Evolutionary conservation across 768 basidiomycete genomes (phyloP), one percentile per base, ranked within the genome.

Genomic region (Suillus paluster): DNA sequence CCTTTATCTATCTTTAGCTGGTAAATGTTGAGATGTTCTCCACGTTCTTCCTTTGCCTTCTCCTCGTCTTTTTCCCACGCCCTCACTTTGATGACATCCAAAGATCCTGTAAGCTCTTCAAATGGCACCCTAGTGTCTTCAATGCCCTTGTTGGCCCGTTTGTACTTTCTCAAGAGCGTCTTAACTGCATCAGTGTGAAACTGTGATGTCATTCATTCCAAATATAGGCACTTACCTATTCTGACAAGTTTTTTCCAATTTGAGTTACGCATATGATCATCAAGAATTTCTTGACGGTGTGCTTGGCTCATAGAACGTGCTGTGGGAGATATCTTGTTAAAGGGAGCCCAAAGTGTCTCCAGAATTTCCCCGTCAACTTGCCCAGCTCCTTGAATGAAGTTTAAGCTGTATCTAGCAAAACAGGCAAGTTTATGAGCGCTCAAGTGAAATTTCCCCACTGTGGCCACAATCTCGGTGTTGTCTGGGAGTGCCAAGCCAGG

Each of bases 391-490:
- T 50, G 44, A 7, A 78, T 68, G 60, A 30, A 0, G 69, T 58
- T 77, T 75, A 80, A 0, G 78, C 46, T 0, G 72, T 75, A 38
- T 78, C 77, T 9, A 79, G 39, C 2, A 78, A 42, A 42, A 42
- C 41, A 42, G 4, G 19, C 19, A n/a, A 42, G 41, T n/a, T 42
- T 42, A 42, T 42, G 75, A 0, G 68, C 73, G 50, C 71, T 68
- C 1, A 76, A 61, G 34, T 76, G 75, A 30, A 71, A 76, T 42
- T 42, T 42, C 8, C 41, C 41, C 41, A 42, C 41, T 42, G 19
- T 9, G 4, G 62, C 53, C 0, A 72, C 71, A 33, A 76, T 74
- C 0, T 63, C 72, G 2, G n/a, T 55, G 39, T 42, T 42, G 19
- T 42, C 41, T 3, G 41, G 41, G 41, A 42, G 41, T 1, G 19